Evolutionary conservation across 2,329 filamentous ascomycete species (phyloP).

Genomic region (Metarhizium anisopliae): DNA sequence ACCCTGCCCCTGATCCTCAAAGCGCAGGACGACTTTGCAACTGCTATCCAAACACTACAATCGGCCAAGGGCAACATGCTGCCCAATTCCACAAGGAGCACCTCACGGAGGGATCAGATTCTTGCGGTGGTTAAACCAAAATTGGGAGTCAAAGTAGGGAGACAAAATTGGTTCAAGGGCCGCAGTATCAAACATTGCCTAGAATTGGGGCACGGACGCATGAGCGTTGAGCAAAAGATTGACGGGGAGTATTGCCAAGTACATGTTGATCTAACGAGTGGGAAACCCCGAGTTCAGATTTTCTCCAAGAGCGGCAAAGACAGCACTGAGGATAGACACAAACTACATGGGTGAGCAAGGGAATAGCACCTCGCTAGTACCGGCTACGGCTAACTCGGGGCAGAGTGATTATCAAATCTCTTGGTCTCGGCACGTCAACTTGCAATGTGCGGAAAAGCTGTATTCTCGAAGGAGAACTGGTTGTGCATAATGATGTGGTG

Average conservation of each 20-base stretch:
- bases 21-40: conserved; percentile 59
- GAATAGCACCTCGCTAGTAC: neutral
- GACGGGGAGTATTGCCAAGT: conserved; percentile 90
- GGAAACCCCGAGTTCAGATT: conserved; percentile 55
- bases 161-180: conserved; percentile 56
- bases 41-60: conserved; percentile 48
- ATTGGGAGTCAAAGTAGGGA: conserved; percentile 54
- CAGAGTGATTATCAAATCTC: conserved; percentile 51
- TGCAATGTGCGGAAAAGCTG: conserved; percentile 56
- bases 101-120: conserved; percentile 10
- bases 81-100: conserved; percentile 10
- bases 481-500: conserved; percentile 63
- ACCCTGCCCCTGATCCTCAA: conserved; percentile 60
- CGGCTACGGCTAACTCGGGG: conserved; percentile 7
- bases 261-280: conserved; percentile 60
- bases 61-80: conserved; percentile 11
- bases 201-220: conserved; percentile 48
- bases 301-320: conserved; percentile 93
- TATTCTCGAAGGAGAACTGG: conserved; percentile 76
- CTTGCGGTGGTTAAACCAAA: conserved; percentile 37
- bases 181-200: conserved; percentile 68
- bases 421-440: conserved; percentile 49
- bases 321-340: conserved; percentile 61
- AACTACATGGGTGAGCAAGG: conserved; percentile 43
- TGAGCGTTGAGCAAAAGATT: conserved; percentile 75